Evolutionary conservation across 176 grass and related monocot genomes (phyloP).

Genomic region (barley (Hordeum vulgare)): MorexV3_pseudomolecules_assembly NC_058520.1:594814942-594815441

Average conservation of each 20-base stretch:
- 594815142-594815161: conserved; percentile 76
- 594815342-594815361: conserved; percentile 63
- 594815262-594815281: conserved; percentile 57
- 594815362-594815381: background rate
- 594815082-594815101: conserved; percentile 46
- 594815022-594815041: conserved; percentile 72
- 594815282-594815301: conserved; percentile 68
- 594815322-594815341: conserved; percentile 73
- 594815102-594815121: conserved; percentile 76
- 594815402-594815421: no score
- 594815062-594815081: conserved; percentile 30
- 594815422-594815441: background rate
- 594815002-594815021: conserved; percentile 32
- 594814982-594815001: background rate
- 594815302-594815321: conserved; percentile 54
- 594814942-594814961: no score
- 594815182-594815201: conserved; percentile 51
- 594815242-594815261: conserved; percentile 38
- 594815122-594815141: conserved; percentile 53
- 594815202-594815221: conserved; percentile 32
- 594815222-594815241: conserved; percentile 62
- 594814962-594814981: background rate
- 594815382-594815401: background rate
- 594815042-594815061: conserved; percentile 55
- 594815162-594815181: conserved; percentile 60